These are phyloP conservation scores for Boeremia lycopersici DNA, from an alignment of 2,329 filamentous ascomycete genomes.

Conservation along the genomic window DNA sequence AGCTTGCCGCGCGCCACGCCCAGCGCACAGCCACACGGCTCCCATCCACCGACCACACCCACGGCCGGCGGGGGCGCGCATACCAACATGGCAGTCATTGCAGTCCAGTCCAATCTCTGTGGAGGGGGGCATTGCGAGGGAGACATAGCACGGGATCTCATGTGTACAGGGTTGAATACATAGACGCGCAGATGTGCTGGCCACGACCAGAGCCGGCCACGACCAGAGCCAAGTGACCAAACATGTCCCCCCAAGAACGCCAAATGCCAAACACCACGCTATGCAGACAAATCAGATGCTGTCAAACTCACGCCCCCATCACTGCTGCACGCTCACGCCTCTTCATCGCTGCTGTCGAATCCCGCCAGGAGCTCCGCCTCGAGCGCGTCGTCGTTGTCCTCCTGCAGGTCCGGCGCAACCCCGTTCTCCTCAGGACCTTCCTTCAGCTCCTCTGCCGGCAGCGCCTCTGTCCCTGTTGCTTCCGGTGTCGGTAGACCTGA, in stretches of 20 bases:
- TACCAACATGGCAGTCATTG: too few species aligned
- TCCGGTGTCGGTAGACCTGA: constrained; percentile 50
- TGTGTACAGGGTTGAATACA: neutral
- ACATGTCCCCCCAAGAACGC: constrained; percentile 27
- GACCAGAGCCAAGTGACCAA: constrained; percentile 10
- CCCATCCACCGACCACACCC: too few species aligned
- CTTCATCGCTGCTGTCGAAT: constrained; percentile 32
- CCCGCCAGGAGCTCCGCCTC: constrained; percentile 53
- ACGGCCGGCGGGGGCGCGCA: too few species aligned
- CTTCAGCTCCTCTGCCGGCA: constrained; percentile 51
- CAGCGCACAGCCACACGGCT: too few species aligned
- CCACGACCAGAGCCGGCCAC: constrained; percentile 5
- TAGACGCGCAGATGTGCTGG: neutral
- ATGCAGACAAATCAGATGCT: constrained; percentile 37
- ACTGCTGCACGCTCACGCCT: constrained; percentile 21
- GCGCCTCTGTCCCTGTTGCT: constrained; percentile 39
- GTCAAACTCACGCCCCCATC: constrained; percentile 22
- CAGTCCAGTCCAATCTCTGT: too few species aligned
- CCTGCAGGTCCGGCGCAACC: constrained; percentile 49
- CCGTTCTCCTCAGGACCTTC: constrained; percentile 44
- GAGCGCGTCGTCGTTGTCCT: constrained; percentile 60
- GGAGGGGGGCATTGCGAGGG: too few species aligned
- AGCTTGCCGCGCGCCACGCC: neutral
- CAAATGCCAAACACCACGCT: constrained; percentile 46
- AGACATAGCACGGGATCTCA: too few species aligned